Evolutionary conservation across 805 yeast species (phyloP).

Genomic region (Wickerhamiella slavikovae): DNA sequence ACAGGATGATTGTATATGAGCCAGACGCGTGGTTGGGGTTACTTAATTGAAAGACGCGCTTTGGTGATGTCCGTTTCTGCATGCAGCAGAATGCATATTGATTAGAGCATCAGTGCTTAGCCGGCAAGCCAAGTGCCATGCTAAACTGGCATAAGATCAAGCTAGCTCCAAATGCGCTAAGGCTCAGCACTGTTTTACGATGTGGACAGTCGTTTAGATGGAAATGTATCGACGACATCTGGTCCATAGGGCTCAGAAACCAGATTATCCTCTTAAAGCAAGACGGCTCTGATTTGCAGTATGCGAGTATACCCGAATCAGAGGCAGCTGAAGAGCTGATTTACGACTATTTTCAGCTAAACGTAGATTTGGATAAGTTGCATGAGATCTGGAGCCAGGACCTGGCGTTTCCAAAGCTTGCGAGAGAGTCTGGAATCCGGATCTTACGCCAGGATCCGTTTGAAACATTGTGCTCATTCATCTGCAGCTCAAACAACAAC

Average conservation of each 20-base stretch:
- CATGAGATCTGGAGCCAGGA: slow-evolving; percentile 39
- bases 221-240: slow-evolving; percentile 40
- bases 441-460: slow-evolving; percentile 89
- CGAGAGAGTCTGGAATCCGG: slow-evolving; percentile 44
- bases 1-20: too few relatives aligned
- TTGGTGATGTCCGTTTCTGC: too few relatives aligned
- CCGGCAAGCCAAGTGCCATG: background rate
- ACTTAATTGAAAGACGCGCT: too few relatives aligned
- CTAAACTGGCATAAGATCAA: slow-evolving; percentile 10
- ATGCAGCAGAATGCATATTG: too few relatives aligned
- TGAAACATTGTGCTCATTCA: slow-evolving; percentile 81
- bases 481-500: slow-evolving; percentile 90
- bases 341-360: slow-evolving; percentile 49
- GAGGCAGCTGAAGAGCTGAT: slow-evolving; percentile 24
- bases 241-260: slow-evolving; percentile 30
- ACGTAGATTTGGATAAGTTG: slow-evolving; percentile 30
- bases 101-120: too few relatives aligned
- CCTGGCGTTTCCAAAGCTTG: slow-evolving; percentile 25
- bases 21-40: too few relatives aligned
- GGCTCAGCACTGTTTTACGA: slow-evolving; percentile 43
- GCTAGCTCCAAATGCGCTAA: slow-evolving; percentile 24
- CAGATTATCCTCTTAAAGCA: slow-evolving; percentile 49
- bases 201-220: slow-evolving; percentile 80
- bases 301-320: slow-evolving; percentile 21
- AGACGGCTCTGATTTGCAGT: slow-evolving; percentile 30